phyloP scores from a whole-genome alignment of 345 rosid genomes.

The sweet orange (Citrus sinensis) region DVS_A1.0 CM039165.1:34620501-34621000 shows the following conservation, averaged over 20 bases:
- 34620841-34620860: conserved; percentile 8
- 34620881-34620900: conserved; percentile 99
- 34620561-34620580: neutral
- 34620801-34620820: neutral
- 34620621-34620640: neutral
- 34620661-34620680: neutral
- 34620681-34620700: neutral
- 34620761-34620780: neutral
- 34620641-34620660: neutral
- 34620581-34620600: neutral
- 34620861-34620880: conserved; percentile 70
- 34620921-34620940: conserved; percentile 98
- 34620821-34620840: neutral
- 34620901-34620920: conserved; percentile 97
- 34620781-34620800: neutral
- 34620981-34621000: conserved; percentile 92
- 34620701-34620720: neutral
- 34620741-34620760: neutral
- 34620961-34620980: conserved; percentile 95
- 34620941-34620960: conserved; percentile 98
- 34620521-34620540: neutral
- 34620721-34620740: neutral
- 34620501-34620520: neutral
- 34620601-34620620: neutral
- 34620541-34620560: neutral